Evolutionary conservation across 2,329 filamentous ascomycete species (phyloP), one percentile per base, ranked within the genome.

Genomic region (Beauveria brongniartii): DNA sequence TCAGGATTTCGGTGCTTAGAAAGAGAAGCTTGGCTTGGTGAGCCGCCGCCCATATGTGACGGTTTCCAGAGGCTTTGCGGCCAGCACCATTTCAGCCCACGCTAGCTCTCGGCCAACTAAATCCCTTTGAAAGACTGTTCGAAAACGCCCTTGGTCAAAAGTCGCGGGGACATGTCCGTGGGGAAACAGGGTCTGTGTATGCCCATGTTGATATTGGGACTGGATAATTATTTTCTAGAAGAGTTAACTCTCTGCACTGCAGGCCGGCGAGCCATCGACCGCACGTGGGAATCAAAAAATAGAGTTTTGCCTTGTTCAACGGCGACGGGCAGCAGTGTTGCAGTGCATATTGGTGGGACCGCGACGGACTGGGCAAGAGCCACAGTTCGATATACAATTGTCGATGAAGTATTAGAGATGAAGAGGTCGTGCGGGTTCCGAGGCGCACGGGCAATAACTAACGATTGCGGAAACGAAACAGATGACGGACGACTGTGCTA

Each of bases 331-430:
- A 44, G 57, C 28, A 53, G 50, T 53, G 57, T 59, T 28, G 28
- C 57, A 59, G 48, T 59, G 57, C 57, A 59, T 59, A 41, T 28
- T 20, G 20, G 48, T 44, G 57, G 57, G 16, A 52, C 48, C 37
- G 26, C 20, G 48, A 40, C 37, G 22, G n/a, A 24, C 26, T 7
- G 22, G 24, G 26, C n/a, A 59, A 47, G 48, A 46, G 37, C 56
- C 47, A 51, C 56, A 22, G 7, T 47, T 16, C 43, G 16, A 8
- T 48, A 14, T 24, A 12, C 10, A 30, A 12, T 14, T 50, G 20
- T n/a, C 16, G 22, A 30, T 44, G 20, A 43, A 41, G n/a, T 41
- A 47, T 5, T 16, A 37, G 16, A 58, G 54, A 46, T 24, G 54
- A 46, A 48, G n/a, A n/a, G 41, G 26, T 20, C 18, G 50, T 12